Evolutionary conservation across 768 basidiomycete species (phyloP).

Genomic region (Lactifluus echinatus): DNA sequence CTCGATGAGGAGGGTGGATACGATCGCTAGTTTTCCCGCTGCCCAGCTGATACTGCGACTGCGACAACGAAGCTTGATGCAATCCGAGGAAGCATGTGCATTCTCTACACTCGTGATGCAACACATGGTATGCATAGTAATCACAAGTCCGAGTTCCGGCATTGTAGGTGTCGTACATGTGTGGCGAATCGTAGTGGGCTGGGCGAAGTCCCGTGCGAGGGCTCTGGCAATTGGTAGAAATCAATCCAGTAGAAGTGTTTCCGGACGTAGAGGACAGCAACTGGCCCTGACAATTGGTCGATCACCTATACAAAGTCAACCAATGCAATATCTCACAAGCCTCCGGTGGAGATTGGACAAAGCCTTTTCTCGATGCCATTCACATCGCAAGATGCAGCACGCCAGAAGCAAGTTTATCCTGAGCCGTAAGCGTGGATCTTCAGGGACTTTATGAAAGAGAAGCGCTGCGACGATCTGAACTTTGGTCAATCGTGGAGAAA

Average conservation of each 20-base stretch:
- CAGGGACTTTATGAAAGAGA: neutral
- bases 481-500: neutral
- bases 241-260: neutral
- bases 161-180: neutral
- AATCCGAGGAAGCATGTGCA: neutral
- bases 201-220: neutral
- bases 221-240: neutral
- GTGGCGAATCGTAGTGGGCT: neutral
- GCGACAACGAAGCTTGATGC: neutral
- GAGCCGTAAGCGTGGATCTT: neutral
- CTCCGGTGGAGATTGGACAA: conserved; percentile 6
- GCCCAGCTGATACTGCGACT: neutral
- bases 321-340: conserved; percentile 4
- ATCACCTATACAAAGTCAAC: neutral
- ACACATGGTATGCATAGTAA: neutral
- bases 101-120: neutral
- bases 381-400: neutral
- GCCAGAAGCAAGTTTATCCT: neutral
- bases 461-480: conserved; percentile 2
- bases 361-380: neutral
- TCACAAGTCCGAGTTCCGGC: neutral
- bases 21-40: neutral
- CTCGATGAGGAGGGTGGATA: neutral
- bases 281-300: neutral
- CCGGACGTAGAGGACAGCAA: neutral